A percentile compares a stretch with the other conserved stretches of the same genome.
phyloP scores from a whole-genome alignment of 768 basidiomycete genomes.

The Symmetrospora coprosmae region DNA sequence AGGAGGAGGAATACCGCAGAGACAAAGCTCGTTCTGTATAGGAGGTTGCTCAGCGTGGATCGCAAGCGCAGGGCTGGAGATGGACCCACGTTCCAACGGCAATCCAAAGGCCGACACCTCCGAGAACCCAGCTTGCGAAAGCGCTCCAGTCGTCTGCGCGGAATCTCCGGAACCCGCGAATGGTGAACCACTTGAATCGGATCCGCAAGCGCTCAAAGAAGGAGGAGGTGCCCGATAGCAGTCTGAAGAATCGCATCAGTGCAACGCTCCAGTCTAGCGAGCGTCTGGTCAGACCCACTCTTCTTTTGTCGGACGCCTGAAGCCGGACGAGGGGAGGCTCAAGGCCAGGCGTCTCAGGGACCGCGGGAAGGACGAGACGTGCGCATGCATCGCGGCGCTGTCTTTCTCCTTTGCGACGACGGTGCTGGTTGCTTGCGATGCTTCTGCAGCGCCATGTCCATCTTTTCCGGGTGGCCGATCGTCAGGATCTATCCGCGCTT shows the following conservation, averaged over 20 bases:
- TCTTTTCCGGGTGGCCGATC: too few relatives aligned
- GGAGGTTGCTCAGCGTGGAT: background rate
- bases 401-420: too few relatives aligned
- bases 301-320: conserved; percentile 19
- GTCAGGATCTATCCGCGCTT: too few relatives aligned
- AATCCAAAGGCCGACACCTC: conserved; percentile 93
- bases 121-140: conserved; percentile 85
- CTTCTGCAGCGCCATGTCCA: too few relatives aligned
- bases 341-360: conserved; percentile 2
- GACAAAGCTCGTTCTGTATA: conserved; percentile 70
- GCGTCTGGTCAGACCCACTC: background rate
- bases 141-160: conserved; percentile 95
- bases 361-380: conserved; percentile 10
- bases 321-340: conserved; percentile 5
- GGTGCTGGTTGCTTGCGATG: conserved; percentile 9
- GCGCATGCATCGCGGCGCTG: background rate
- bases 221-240: conserved; percentile 68
- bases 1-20: conserved; percentile 78
- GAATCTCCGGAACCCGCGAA: conserved; percentile 82
- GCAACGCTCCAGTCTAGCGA: background rate
- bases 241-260: conserved; percentile 30
- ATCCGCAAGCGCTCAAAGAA: conserved; percentile 80
- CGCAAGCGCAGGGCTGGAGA: background rate
- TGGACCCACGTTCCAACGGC: conserved; percentile 70
- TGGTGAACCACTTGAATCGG: conserved; percentile 95